phyloP scores from a whole-genome alignment of 1,284 basidiomycete species.

The Moesziomyces aphidis region DNA sequence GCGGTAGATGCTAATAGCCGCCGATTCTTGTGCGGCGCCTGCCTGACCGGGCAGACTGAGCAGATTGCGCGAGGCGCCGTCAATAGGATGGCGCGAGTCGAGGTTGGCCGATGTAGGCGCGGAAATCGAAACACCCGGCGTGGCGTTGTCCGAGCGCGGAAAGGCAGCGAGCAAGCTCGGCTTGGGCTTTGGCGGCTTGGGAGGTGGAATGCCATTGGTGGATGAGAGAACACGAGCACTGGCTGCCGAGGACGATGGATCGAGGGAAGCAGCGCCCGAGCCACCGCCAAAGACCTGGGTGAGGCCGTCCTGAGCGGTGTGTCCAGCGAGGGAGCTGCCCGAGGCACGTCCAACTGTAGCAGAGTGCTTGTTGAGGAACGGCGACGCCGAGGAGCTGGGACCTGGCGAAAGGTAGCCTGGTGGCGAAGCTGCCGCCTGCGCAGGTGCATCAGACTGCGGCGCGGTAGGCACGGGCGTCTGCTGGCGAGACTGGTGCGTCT shows the following conservation, averaged over 20 bases:
- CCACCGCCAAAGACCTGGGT: constrained; percentile 19
- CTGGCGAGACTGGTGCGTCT: constrained; percentile 3
- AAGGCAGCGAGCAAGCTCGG: constrained; percentile 34
- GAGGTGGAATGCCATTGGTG: constrained; percentile 16
- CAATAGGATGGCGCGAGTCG: not conserved
- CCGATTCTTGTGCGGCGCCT: not conserved
- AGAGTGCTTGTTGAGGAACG: constrained; percentile 50
- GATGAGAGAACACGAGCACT: not conserved
- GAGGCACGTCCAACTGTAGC: constrained; percentile 38
- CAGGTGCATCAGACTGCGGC: constrained; percentile 2
- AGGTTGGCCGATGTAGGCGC: constrained; percentile 16
- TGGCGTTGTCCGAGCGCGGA: constrained; percentile 9
- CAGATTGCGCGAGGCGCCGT: not conserved
- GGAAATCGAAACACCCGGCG: constrained; percentile 1
- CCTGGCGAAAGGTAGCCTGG: constrained; percentile 29
- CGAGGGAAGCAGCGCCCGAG: constrained; percentile 13
- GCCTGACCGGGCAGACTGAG: constrained; percentile 17
- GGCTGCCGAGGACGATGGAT: constrained; percentile 13
- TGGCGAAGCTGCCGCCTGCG: not conserved
- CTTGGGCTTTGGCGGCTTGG: constrained; percentile 40
- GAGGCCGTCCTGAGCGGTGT: constrained; percentile 29
- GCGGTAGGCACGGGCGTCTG: not conserved
- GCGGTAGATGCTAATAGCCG: constrained; percentile 15
- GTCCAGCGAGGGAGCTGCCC: constrained; percentile 7
- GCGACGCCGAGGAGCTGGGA: constrained; percentile 37